Base-by-base conservation (phyloP, 73 alveolate genomes). In the Symbiodinium natans region DNA sequence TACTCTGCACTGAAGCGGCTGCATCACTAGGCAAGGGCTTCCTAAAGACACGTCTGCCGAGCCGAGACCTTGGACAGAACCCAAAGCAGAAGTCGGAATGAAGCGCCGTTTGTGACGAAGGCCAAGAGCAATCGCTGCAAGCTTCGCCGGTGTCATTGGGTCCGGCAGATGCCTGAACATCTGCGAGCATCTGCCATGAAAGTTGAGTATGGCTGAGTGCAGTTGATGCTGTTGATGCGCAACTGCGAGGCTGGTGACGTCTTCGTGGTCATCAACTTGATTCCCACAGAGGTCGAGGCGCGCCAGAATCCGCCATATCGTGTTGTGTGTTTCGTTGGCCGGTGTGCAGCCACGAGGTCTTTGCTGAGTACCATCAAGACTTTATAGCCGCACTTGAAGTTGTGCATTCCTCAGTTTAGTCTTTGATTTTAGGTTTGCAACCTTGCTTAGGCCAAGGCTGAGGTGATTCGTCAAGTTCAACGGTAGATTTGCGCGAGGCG, bases 321-420 rank as follows among this genome's bases (percentile, higher is more conserved):
- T 52, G 71, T 23, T 29, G 23, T 52, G 15, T 29, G 25, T 52
- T 23, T 23, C n/a, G 6, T 5, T 6, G 1, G 71, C 3, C n/a
- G 71, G 10, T 15, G 29, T 8, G 2, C 3, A 29, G 25, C 10
- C 17, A 29, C 52, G 38, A 88, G 95, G 97, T 90, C 82, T 90
- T 90, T 33, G 97, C 97, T 1, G 97, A 90, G 88, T 90, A 90
- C 39, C 97, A 90, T 41, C 97, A 90, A 41, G 97, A 90, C 97
- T 90, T 90, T 80, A 73, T 90, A 17, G 97, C 97, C 80, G 71
- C 97, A 38, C 80, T 71, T n/a, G 97, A 90, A 31, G 97, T 90
- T 7, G 95, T 36, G 23, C 29, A 4, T 3, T 25, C 9, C 77
- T 25, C 77, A 21, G 63, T 48, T 8, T 48, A 17, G n/a, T n/a